phyloP scores from a whole-genome alignment of 2,329 filamentous ascomycete genomes.

The Plectosphaerella sp. region DNA sequence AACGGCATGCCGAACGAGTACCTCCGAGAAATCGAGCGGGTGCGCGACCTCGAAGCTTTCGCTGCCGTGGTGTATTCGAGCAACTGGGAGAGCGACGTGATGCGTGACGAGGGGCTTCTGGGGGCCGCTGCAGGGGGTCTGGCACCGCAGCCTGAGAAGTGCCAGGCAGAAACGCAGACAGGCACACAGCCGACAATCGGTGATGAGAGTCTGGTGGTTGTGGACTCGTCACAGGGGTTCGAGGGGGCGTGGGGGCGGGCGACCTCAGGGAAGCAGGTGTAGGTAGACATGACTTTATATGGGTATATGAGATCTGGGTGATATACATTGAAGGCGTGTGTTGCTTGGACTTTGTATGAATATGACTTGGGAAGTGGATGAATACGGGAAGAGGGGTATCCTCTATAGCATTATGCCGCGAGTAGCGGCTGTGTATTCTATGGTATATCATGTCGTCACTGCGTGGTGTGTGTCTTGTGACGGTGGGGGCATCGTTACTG shows the following conservation, averaged over 20 bases:
- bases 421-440: no score
- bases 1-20: constrained; percentile 70
- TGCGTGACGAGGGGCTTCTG: constrained; percentile 43
- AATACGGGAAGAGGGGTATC: no score
- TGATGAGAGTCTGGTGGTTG: constrained; percentile 51
- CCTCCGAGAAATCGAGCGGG: constrained; percentile 69
- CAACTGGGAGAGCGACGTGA: constrained; percentile 66
- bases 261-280: constrained; percentile 27
- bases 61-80: constrained; percentile 83
- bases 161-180: constrained; percentile 15
- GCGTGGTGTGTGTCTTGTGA: no score
- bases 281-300: not conserved
- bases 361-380: no score
- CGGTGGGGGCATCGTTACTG: no score
- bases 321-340: no score
- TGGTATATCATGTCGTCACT: no score
- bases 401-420: no score
- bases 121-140: constrained; percentile 26
- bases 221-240: constrained; percentile 48
- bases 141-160: constrained; percentile 13
- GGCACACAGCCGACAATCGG: constrained; percentile 10
- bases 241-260: constrained; percentile 70
- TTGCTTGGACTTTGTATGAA: no score
- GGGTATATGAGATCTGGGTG: no score
- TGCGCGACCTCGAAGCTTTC: constrained; percentile 75